These are phyloP conservation scores for Sedum album DNA, from an alignment of 164 flowering plant genomes.

Conservation along the genomic window DNA sequence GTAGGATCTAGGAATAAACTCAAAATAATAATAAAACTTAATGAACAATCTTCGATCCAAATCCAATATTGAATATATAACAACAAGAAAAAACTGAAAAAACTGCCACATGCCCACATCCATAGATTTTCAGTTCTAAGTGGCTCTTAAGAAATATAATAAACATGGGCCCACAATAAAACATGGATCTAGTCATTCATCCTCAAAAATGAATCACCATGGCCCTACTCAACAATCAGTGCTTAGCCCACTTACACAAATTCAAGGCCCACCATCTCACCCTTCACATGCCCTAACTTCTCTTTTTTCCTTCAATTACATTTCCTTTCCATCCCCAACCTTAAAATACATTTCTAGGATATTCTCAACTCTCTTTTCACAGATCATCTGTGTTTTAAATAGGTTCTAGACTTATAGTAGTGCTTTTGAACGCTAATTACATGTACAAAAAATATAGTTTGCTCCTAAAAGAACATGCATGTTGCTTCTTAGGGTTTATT, in stretches of 20 bases:
- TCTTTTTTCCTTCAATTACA: background rate
- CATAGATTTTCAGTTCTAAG: background rate
- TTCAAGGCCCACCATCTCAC: background rate
- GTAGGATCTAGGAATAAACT: too few relatives aligned
- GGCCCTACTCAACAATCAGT: background rate
- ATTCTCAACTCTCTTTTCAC: background rate
- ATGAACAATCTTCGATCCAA: too few relatives aligned
- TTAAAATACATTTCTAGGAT: background rate
- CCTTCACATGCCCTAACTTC: constrained; percentile 1
- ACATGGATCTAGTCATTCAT: background rate
- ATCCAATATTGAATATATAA: too few relatives aligned
- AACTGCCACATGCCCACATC: constrained; percentile 1
- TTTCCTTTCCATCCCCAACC: background rate
- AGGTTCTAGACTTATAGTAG: background rate
- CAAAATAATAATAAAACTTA: too few relatives aligned
- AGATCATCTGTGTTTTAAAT: background rate
- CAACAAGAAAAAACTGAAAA: background rate
- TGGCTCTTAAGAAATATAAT: background rate
- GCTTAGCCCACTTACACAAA: background rate
- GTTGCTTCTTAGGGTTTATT: background rate
- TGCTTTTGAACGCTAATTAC: background rate
- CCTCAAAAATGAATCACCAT: background rate
- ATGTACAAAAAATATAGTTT: background rate
- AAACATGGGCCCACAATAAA: background rate
- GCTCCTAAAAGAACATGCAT: background rate